Evolutionary conservation across 179 eudicot species (phyloP), one percentile per base, ranked within the genome.

Genomic region (Pouteria campechiana): DNA sequence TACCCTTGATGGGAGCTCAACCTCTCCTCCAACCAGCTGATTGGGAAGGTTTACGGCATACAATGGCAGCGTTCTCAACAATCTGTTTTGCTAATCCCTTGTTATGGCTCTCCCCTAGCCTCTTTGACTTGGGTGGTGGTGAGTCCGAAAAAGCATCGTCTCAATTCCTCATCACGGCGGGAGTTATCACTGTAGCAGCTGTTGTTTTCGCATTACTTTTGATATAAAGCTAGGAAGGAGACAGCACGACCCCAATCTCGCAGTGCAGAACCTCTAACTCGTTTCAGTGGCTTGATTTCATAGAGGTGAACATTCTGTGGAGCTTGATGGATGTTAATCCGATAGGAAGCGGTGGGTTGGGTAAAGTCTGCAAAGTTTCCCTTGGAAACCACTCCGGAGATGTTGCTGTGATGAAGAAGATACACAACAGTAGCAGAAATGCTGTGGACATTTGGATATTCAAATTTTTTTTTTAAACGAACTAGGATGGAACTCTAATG

Each of bases 321-420:
- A 58, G 76, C 46, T 34, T 84, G 65, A 53, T 58, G 0, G 87
- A 90, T 4, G 60, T 34, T 13, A 76, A 79, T 51, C 24, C 74
- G 65, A 72, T 89, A 13, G 97, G 97, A 12, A 63, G 69, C 19
- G 95, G 98, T 24, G 98, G 98, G 17, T 81, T 79, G 0, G 95
- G 98, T 41, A 67, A 76, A 39, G 78, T 90, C 2, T 90, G 74
- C 51, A 59, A 59, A 14, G 55, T 90, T 11, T 25, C 67, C 0
- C 52, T 76, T 0, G 65, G 68, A 13, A 69, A 55, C 22, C 15
- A 47, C 9, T 38, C 55, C 0, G 74, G 75, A 2, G 70, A 68
- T 13, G 47, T 17, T 5, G 87, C 81, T 4, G 98, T 86, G 0
- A 93, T 78, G 0, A 90, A 90, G 66, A 76, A 51, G 58, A 85